phyloP scores from a whole-genome alignment of 768 basidiomycete genomes.

The Leccinum rimulosum region DNA sequence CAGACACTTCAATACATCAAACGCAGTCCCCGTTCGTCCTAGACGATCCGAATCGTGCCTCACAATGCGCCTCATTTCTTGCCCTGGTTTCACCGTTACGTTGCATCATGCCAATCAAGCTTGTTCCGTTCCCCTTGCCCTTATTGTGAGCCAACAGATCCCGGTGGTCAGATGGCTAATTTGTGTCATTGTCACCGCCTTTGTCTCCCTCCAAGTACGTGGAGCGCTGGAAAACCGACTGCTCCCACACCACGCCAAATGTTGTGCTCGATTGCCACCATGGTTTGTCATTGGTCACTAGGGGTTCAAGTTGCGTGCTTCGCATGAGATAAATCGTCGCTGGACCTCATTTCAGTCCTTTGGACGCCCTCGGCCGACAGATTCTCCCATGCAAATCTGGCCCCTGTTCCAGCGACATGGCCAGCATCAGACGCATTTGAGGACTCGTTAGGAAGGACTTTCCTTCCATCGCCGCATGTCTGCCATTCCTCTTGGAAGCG shows the following conservation, averaged over 20 bases:
- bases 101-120: background rate
- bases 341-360: conserved; percentile 7
- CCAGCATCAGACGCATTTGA: conserved; percentile 1
- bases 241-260: conserved; percentile 29
- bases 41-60: conserved; percentile 1
- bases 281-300: conserved; percentile 16
- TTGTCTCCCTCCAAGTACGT: conserved; percentile 3
- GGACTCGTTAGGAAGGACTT: conserved; percentile 14
- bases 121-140: background rate
- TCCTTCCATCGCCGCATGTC: conserved; percentile 24
- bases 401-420: conserved; percentile 9
- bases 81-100: conserved; percentile 20
- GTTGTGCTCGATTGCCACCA: conserved; percentile 15
- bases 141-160: conserved; percentile 7
- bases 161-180: background rate
- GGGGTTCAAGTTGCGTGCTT: conserved; percentile 18
- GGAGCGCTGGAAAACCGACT: conserved; percentile 7
- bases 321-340: conserved; percentile 14
- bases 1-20: background rate
- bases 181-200: background rate
- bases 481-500: conserved; percentile 24
- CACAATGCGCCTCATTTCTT: background rate
- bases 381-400: conserved; percentile 31
- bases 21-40: background rate
- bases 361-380: conserved; percentile 4